Evolutionary conservation across 2,329 filamentous ascomycete genomes (phyloP), one percentile per base, ranked within the genome.

Genomic region (Chrysoporthe puriensis): DNA sequence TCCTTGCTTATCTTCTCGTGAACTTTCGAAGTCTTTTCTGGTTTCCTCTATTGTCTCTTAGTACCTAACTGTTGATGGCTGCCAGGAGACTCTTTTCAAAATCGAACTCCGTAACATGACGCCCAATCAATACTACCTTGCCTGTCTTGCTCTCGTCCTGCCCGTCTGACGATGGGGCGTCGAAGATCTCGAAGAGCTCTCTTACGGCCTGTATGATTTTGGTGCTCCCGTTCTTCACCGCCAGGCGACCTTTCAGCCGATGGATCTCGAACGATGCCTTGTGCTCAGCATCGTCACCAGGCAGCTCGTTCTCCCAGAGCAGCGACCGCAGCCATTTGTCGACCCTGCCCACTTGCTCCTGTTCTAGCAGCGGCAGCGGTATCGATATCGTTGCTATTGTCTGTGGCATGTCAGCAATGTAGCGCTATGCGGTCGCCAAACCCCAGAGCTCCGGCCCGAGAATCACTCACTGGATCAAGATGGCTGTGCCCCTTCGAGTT

Each of bases 111-210:
- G 77, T 79, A 64, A 91, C 74, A 56, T 84, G 79, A 68, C 86
- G 82, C 57, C 89, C 89, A 76, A 91, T 91, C 58, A 91, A 73
- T 11, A 91, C 85, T 61, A 91, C 79, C 76, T 91, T 91, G 32
- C 88, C 73, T 2, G 76, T 75, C 54, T 63, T 52, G 43, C 18
- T 67, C 11, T 74, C 72, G 11, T 72, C 71, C 18, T 68, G 69
- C 58, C 75, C 69, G 65, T 69, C 72, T 64, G 75, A 77, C 11
- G 77, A 72, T 4, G 81, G 79, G 8, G 80, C 81, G 72, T 97
- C 93, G 34, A 93, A 87, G 34, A 98, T 91, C 74, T 99, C 96
- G 77, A 98, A 99, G 18, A 98, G 86, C 73, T 97, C 95, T 64
- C 95, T 84, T 0, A 99, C 96, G 1, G 94, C 96, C 77, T 99